Base-by-base conservation (phyloP, 2,329 filamentous ascomycete genomes). In the Pezicula rhizophila region DNA sequence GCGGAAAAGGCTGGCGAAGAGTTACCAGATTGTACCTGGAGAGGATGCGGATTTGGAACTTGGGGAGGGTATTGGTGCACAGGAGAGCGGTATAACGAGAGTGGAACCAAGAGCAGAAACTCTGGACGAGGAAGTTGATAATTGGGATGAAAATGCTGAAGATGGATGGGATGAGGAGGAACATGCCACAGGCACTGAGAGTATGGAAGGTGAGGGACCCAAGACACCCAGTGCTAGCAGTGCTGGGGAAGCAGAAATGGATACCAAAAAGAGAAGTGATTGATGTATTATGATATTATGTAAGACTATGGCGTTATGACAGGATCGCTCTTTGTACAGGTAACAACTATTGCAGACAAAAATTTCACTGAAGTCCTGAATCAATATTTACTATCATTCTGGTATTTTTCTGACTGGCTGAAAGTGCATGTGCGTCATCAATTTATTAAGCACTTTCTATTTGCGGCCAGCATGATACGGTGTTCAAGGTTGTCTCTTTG, bases 121-220 rank as follows among this genome's bases (percentile, higher is more conserved):
- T 1, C 64, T 95, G 17, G 90, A 95, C 58, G 80, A 92, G 51
- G 88, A 95, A 70, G 78, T 96, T 7, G 91, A 96, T 63, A 89
- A 92, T 57, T 96, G 91, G 90, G 90, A 96, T 62, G 91, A 96
- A 70, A 93, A 96, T 67, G 77, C 73, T 1, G 79, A 80, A 51
- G 73, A 72, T 57, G 57, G 56, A 12, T 85, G 80, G 82, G 81
- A 85, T 45, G 77, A 79, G 2, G 80, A 80, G 26, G 80, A 75
- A 42, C 54, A 57, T 51, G 42, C 50, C 33, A 47, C 42, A 3
- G 48, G 45, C 5, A 50, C 49, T 37, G 56, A 62, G 39, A 58
- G 52, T 50, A 50, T 47, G 7, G 57, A 63, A 15, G 62, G 60
- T 14, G 63, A 65, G 31, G 62, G 58, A 5, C 48, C 56, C 37